Evolutionary conservation across 495 filamentous ascomycete genomes (phyloP).

Genomic region (Neurospora sublineolata): DNA sequence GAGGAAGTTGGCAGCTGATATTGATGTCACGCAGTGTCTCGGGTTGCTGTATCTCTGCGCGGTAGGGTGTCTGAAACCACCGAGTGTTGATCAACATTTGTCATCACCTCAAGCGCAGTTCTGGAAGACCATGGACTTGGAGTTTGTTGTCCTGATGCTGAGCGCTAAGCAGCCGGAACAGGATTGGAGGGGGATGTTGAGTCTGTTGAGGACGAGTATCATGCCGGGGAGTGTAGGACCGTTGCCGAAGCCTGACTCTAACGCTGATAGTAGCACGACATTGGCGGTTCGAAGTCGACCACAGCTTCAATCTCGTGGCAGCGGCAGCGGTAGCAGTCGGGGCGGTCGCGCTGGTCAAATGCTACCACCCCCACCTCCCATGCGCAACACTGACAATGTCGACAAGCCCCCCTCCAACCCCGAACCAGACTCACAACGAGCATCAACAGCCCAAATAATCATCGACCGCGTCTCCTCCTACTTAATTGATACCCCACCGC

Average conservation of each 20-base stretch:
- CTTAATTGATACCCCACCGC: constrained; percentile 23
- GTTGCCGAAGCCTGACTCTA: constrained; percentile 19
- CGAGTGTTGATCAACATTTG: background rate
- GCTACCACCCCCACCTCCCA: background rate
- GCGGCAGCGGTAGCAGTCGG: background rate
- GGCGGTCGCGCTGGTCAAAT: background rate
- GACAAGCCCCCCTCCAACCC: background rate
- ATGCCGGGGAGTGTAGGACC: constrained; percentile 34
- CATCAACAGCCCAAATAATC: constrained; percentile 15
- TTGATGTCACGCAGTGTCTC: constrained; percentile 30
- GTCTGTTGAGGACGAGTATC: constrained; percentile 30
- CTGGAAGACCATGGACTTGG: constrained; percentile 34
- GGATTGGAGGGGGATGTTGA: constrained; percentile 30
- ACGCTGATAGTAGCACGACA: constrained; percentile 2
- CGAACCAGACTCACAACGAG: background rate
- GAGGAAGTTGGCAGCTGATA: constrained; percentile 16
- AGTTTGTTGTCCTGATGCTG: constrained; percentile 35
- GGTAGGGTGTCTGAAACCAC: constrained; percentile 22
- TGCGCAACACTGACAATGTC: background rate
- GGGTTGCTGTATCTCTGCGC: constrained; percentile 29
- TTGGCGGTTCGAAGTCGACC: constrained; percentile 9
- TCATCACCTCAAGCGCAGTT: constrained; percentile 22
- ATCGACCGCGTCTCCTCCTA: constrained; percentile 31
- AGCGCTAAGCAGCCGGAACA: constrained; percentile 32
- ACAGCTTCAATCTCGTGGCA: background rate